Evolutionary conservation across 768 basidiomycete genomes (phyloP).

Genomic region (Tylopilus subfusipes): DNA sequence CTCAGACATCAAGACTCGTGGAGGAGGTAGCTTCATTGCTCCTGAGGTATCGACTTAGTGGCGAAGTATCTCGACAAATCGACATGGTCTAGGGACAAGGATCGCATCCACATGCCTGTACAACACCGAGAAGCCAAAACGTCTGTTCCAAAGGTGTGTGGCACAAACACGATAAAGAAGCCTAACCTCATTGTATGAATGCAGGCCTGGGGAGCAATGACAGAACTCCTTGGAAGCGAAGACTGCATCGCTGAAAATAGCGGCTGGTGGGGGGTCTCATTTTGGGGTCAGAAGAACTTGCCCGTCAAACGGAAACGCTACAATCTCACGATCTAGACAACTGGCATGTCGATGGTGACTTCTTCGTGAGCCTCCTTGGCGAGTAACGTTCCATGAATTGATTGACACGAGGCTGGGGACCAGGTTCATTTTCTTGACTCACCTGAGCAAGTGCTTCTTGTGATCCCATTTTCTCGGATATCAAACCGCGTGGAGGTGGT

Average conservation of each 20-base stretch:
- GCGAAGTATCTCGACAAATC: slow-evolving; percentile 38
- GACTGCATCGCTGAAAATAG: slow-evolving; percentile 1
- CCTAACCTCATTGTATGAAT: not conserved
- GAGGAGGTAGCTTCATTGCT: slow-evolving; percentile 1
- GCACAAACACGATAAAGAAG: not conserved
- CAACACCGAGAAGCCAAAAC: slow-evolving; percentile 37
- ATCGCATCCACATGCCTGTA: slow-evolving; percentile 56
- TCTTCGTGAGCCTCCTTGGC: not conserved
- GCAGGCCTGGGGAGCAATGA: slow-evolving; percentile 2
- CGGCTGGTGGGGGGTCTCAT: slow-evolving; percentile 4
- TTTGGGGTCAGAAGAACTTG: slow-evolving; percentile 7
- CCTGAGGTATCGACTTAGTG: not conserved
- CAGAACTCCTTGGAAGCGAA: slow-evolving; percentile 7
- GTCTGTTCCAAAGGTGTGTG: slow-evolving; percentile 50
- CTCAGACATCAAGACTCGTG: slow-evolving; percentile 2
- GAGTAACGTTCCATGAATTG: not conserved
- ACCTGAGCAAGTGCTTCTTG: slow-evolving; percentile 1
- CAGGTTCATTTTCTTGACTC: slow-evolving; percentile 13
- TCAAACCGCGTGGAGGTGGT: not conserved
- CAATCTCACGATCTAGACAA: not conserved
- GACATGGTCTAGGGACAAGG: slow-evolving; percentile 45
- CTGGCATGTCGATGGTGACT: slow-evolving; percentile 1
- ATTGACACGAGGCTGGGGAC: not conserved
- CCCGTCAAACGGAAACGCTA: not conserved
- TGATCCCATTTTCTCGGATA: not conserved